Evolutionary conservation across 352 stramenopile genomes (phyloP), one percentile per base, ranked within the genome.

Genomic region (Pelagophyceae sp.): DNA sequence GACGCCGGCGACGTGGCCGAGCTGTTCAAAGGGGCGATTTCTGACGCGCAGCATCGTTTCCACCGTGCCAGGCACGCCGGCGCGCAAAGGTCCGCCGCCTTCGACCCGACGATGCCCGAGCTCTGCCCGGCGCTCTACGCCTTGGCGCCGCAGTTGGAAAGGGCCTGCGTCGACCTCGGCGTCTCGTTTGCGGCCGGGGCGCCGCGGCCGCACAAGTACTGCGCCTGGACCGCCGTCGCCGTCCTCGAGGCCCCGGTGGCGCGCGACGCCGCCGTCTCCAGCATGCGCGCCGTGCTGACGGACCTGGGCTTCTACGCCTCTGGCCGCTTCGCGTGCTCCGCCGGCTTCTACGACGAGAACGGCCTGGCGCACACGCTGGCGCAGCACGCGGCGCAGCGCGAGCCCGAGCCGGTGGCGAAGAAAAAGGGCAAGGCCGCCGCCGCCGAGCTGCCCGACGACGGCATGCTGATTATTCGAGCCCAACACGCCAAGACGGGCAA

Each of bases 341-440:
- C 67, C 15, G 67, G 67, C 67, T 74, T 74, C 67, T 74, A 74
- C 38, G 67, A 74, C 67, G 67, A 74, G 29, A 74, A 74, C 38
- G 67, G 67, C 67, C 67, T 74, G 2, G 67, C 67, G 15, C 67
- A 74, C 67, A 74, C 67, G 15, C 38, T 74, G 15, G 67, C 67
- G 15, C 6, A 6, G 35, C 38, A 50, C 35, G 5, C 67, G 35
- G 20, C 33, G 15, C 45, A 54, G 45, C 45, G 45, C 11, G 11
- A 11, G 23, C 45, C 45, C 45, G 45, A 54, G 45, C 67, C 27
- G 2, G 37, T 23, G 2, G 19, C 11, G 2, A 58, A 31, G 27
- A 35, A 35, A 1, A 27, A 17, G n/a, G 38, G 19, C 5, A 37
- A 71, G 29, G 11, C 6, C 61, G 29, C 19, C 61, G 31, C 11